phyloP scores from a whole-genome alignment of 139 green algal genomes.

The Chlorella sp. region DNA sequence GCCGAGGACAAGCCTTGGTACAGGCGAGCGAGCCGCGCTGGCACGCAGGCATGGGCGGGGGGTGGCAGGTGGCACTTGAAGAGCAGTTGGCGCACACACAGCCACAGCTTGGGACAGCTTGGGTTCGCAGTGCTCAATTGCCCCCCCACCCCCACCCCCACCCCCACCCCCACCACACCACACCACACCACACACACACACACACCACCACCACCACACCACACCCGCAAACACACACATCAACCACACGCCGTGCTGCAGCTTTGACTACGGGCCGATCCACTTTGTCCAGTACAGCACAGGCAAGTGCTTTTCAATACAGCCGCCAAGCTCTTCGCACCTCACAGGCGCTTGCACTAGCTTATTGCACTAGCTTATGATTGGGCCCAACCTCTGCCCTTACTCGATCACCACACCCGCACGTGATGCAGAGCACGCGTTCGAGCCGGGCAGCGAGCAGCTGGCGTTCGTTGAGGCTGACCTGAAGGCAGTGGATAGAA shows the following conservation, averaged over 20 bases:
- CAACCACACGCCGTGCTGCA: conserved; percentile 31
- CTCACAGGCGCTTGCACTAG: too few relatives aligned
- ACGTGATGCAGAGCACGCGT: conserved; percentile 60
- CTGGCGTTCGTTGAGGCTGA: conserved; percentile 46
- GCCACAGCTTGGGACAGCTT: too few relatives aligned
- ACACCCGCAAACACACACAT: conserved; percentile 28
- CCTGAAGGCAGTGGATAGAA: conserved; percentile 53
- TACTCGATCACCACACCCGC: neutral
- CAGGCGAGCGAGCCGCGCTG: too few relatives aligned
- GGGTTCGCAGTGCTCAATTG: too few relatives aligned
- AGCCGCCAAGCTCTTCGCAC: neutral
- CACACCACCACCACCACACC: conserved; percentile 53
- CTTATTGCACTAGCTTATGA: too few relatives aligned
- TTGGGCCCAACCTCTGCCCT: too few relatives aligned
- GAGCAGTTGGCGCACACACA: too few relatives aligned
- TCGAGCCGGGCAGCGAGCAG: conserved; percentile 52
- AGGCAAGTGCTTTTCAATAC: neutral
- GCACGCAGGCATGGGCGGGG: too few relatives aligned
- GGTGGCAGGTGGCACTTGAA: too few relatives aligned
- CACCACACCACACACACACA: too few relatives aligned
- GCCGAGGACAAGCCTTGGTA: conserved; percentile 25
- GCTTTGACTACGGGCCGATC: conserved; percentile 77
- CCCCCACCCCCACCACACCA: too few relatives aligned
- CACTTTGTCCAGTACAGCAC: conserved; percentile 80
- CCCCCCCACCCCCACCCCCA: too few relatives aligned